Evolutionary conservation across 2,329 filamentous ascomycete genomes (phyloP), one percentile per base, ranked within the genome.

Genomic region (Sporothrix protearum): DNA sequence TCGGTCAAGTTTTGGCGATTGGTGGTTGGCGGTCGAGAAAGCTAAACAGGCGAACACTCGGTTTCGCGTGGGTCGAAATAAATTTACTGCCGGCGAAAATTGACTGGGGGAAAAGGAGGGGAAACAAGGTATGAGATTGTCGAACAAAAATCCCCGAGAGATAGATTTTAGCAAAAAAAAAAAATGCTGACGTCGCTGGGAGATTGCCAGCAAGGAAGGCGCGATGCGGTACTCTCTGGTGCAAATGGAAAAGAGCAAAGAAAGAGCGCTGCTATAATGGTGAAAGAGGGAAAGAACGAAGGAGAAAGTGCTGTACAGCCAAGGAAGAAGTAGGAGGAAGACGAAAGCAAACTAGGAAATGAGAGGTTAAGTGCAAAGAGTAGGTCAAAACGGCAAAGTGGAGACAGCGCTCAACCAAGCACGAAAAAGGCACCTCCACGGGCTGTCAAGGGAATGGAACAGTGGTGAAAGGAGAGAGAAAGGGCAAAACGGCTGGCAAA

Each of bases 301-400:
- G 25, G 63, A 45, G 42, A 33, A 49, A 49, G 16, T n/a, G 7
- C 45, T 22, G 4, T 10, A 28, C 9, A 68, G 30, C 16, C 66
- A 55, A 57, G 67, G 67, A 69, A 57, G 36, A 69, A 69, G 49
- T 57, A 69, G 67, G 36, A 57, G 47, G 47, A 42, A 53, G 39
- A 30, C 64, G 45, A 68, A 49, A 33, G 30, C 66, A 30, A 28
- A 55, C 66, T 68, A 69, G 33, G 36, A 69, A 69, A 51, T 25
- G 67, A 69, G 67, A 57, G 53, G 67, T 39, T 53, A 57, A 57
- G n/a, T 57, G 14, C 33, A 16, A 53, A 47, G 12, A 39, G 8
- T 14, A 28, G 49, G 30, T 6, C 19, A 7, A 55, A 42, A 51
- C 7, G 47, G 49, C 42, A 57, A 69, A 69, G 67, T 51, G 67